Percentiles rank a stretch among this genome's conserved stretches.
Conservation (phyloP, 2,329 filamentous ascomycete species). For the Penicillium sp. region DNA sequence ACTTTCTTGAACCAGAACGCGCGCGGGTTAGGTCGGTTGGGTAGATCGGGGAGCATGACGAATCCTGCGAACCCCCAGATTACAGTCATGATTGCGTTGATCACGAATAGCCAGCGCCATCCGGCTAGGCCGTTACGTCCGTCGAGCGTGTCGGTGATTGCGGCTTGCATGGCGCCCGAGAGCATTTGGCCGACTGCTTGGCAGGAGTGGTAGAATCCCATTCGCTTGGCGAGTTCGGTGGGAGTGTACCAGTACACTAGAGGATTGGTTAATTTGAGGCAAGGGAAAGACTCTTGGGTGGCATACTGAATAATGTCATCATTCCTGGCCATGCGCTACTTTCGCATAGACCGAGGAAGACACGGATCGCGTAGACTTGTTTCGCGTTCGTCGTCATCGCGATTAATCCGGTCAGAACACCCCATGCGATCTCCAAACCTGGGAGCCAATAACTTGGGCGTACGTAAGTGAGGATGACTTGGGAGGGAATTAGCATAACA, state of each 20-base stretch:
- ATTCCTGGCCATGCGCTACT: constrained; percentile 31
- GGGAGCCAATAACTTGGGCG: constrained; percentile 32
- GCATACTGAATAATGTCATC: constrained; percentile 32
- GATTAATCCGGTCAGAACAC: constrained; percentile 29
- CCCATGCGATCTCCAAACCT: constrained; percentile 29
- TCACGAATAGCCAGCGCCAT: constrained; percentile 40
- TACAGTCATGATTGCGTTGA: constrained; percentile 39
- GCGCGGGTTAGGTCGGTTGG: constrained; percentile 31
- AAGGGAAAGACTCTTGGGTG: background rate
- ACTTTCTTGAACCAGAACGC: constrained; percentile 45
- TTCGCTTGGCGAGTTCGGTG: constrained; percentile 34
- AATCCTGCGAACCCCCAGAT: constrained; percentile 36
- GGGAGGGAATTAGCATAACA: constrained; percentile 40
- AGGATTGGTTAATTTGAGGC: background rate
- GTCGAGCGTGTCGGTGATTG: constrained; percentile 32
- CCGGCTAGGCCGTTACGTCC: constrained; percentile 31
- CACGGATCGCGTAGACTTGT: constrained; percentile 30
- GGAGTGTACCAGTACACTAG: constrained; percentile 40
- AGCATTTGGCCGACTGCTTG: constrained; percentile 33
- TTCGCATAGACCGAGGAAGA: constrained; percentile 31
- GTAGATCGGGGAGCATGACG: constrained; percentile 40
- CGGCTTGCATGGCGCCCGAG: constrained; percentile 31
- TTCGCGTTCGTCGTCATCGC: constrained; percentile 29
- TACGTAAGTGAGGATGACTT: constrained; percentile 40
- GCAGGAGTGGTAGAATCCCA: constrained; percentile 33